Base-by-base conservation (phyloP, 176 grass and related monocot species). In the Poa pratensis region DNA sequence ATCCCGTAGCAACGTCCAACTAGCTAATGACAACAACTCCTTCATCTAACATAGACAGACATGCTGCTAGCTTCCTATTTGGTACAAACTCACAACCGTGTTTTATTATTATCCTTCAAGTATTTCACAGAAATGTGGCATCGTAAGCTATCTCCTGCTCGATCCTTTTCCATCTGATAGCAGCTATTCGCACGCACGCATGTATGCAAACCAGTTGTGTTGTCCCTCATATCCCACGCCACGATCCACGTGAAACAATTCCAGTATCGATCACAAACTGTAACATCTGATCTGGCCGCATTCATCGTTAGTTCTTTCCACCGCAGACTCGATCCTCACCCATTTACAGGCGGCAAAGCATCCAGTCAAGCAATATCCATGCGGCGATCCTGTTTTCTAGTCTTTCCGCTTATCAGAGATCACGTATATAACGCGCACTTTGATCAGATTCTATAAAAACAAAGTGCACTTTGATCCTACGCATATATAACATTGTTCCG, bases 171-270 rank as follows among this genome's bases (percentile, higher is more conserved):
- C 39, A 4, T 48, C 45, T 48, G 40, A 60, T 26, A 57, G 23
- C 59, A 0, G 23, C 14, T 26, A 24, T 22, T 62, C 59, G 9
- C 59, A 27, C 59, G 59, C 59, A 57, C 58, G 58, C 60, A 58
- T n/a, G 52, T 7, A 58, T 58, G 54, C 18, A 20, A 58, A 22
- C 20, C 55, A 58, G n/a, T 22, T 59, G 55, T 22, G 55, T 59
- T 22, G 4, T 59, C 11, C n/a, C 20, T 3, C 55, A 23, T 59
- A 20, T 5, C 49, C 49, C 49, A 51, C 49, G 14, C 49, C 49
- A 64, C 13, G 61, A 64, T 27, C 1, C 64, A 68, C 64, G 32
- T 68, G 64, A 68, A 68, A 68, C 64, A 68, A 68, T 68, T 68
- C 64, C 7, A 68, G 64, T 37, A 37, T 68, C 64, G 3, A 68